Base-by-base conservation (phyloP, 2,329 filamentous ascomycete genomes). In the Aspergillus novofumigatus region DNA sequence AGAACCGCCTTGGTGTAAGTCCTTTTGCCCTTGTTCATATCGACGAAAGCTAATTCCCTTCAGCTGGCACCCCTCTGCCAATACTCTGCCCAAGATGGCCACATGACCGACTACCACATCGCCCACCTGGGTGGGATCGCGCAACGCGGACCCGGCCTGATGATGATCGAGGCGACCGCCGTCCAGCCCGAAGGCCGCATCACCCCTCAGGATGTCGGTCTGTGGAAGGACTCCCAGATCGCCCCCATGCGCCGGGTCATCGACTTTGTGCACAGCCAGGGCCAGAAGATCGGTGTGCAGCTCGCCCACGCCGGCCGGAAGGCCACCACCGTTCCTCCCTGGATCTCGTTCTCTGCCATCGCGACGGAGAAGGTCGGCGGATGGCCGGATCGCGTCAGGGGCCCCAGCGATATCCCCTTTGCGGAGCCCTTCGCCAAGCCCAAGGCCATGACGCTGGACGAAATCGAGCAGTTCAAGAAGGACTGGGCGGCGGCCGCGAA, bases 141-240 rank as follows among this genome's bases (percentile, higher is more conserved):
- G 23, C 80, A 88, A 57, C 85, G 88, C 55, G 92, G 92, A 11
- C 87, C 89, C 0, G 89, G 85, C 1, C 78, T 96, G 20, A 78
- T 88, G 51, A 84, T 92, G 58, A 80, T 92, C 56, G 92, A 96
- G 77, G 91, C 92, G 26, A 92, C 90, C 0, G 80, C 86, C 32
- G 89, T 96, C 0, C 79, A 84, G 9, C 76, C 90, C 5, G 86
- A 92, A 64, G 92, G 92, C 28, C 84, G 92, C 55, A 96, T 96
- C 77, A 89, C 89, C 0, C 91, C 91, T 0, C 58, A 70, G 44
- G 67, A 70, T 51, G 52, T 66, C 14, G 71, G 92, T 0, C 76
- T 97, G 7, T 97, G 92, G 92, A 81, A 88, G 60, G 92, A 96
- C 72, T 85, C 82, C 35, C 92, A 97, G 72, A 87, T 92, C 59